Percentiles rank a stretch among this genome's conserved stretches.
These are phyloP conservation scores for Chalaropsis thielavioides DNA, from an alignment of 2,329 filamentous ascomycete species.

Conservation along the genomic window DNA sequence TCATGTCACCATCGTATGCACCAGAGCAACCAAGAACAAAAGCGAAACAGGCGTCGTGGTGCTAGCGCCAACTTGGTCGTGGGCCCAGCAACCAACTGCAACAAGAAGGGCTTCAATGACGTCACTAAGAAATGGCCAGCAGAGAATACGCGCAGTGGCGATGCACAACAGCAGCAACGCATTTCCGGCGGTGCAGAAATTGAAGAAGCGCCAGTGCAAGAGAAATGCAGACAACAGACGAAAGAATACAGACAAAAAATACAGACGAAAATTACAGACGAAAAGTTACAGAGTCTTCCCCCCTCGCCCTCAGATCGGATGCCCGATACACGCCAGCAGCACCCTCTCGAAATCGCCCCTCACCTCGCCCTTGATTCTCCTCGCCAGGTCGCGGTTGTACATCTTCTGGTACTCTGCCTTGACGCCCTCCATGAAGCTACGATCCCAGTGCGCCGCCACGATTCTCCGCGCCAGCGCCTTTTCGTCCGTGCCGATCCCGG, in stretches of 20 bases:
- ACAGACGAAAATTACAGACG: not conserved
- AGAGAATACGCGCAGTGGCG: too few species aligned
- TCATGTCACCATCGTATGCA: not conserved
- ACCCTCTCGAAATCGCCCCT: slow-evolving; percentile 68
- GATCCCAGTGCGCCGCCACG: slow-evolving; percentile 73
- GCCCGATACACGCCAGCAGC: slow-evolving; percentile 54
- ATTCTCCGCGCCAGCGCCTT: slow-evolving; percentile 61
- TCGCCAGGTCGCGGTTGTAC: slow-evolving; percentile 52
- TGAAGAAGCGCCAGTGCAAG: not conserved
- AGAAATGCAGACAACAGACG: not conserved
- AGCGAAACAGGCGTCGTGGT: not conserved
- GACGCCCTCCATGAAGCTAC: slow-evolving; percentile 56
- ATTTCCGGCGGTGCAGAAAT: too few species aligned
- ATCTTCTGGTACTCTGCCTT: slow-evolving; percentile 61
- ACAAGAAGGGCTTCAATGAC: not conserved
- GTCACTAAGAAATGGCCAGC: not conserved
- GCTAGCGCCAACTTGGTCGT: not conserved
- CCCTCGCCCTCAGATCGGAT: slow-evolving; percentile 21
- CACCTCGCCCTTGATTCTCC: slow-evolving; percentile 66
- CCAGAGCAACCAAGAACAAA: not conserved
- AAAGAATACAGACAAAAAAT: too few species aligned
- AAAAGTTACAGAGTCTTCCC: not conserved
- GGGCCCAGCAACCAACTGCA: not conserved
- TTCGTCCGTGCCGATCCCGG: slow-evolving; percentile 77
- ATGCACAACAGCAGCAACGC: too few species aligned